Base-by-base conservation (phyloP, 257 asterid species). In the Marsdenia floribunda region DNA sequence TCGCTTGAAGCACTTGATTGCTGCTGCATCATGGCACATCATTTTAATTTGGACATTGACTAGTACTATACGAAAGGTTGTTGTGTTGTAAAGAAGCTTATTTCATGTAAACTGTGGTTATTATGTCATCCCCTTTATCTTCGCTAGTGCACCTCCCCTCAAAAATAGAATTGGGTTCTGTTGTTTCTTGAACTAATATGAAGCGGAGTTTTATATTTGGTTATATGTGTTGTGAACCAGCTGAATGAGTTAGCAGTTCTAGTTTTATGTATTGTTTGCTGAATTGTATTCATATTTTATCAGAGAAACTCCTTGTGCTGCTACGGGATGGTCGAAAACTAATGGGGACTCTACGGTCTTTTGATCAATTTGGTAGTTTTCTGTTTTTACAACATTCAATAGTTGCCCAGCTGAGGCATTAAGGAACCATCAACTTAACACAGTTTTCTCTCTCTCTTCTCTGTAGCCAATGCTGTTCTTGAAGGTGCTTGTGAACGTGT, bases 401-500 rank as follows among this genome's bases (percentile, higher is more conserved):
- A 49, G 3, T 71, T 78, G 54, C 59, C 59, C 58, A 10, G n/a
- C 66, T 73, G 49, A 58, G 54, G 16, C 70, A 9, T 37, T 14
- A n/a, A 44, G 55, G 64, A 72, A 42, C 58, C 67, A 19, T 58
- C 67, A 18, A 74, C 60, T n/a, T 40, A 74, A 74, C 19, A 21
- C 15, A 53, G 13, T 16, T 19, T 50, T 55, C 11, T 58, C 18
- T 35, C 21, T 68, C 75, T 69, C 71, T 2, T 76, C 24, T 84
- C 24, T 84, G 85, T 63, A 94, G 99, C 99, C 74, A 94, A 94
- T 84, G 98, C 96, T 74, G 99, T 94, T 77, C 91, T 94, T 83
- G 98, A 94, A 92, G 91, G 96, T 70, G 95, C 99, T 21, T 90
- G 97, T 53, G 99, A 94, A 72, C 96, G 98, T 72, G 88, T 88